phyloP scores from a whole-genome alignment of 768 basidiomycete species.

The Macrolepiota fuliginosa region DNA sequence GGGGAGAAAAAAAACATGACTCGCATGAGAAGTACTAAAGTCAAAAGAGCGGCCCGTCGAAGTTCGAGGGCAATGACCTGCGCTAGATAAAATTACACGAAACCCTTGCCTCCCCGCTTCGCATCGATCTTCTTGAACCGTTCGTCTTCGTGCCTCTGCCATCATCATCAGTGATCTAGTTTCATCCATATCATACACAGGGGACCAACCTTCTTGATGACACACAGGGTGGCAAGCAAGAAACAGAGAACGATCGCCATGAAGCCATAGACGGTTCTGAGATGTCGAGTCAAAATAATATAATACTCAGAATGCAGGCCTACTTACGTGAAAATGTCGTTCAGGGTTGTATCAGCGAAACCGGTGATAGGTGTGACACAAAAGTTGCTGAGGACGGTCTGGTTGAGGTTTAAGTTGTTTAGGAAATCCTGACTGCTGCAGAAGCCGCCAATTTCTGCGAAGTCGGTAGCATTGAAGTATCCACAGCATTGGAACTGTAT shows the following conservation, averaged over 20 bases:
- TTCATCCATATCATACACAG: not conserved
- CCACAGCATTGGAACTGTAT: constrained; percentile 82
- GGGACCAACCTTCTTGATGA: constrained; percentile 71
- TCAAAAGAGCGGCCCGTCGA: not conserved
- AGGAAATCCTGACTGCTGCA: constrained; percentile 48
- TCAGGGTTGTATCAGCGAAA: constrained; percentile 70
- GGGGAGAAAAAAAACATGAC: not conserved
- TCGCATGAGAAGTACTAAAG: constrained; percentile 1
- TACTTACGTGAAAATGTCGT: constrained; percentile 81
- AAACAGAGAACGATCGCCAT: constrained; percentile 76
- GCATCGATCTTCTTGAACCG: constrained; percentile 88
- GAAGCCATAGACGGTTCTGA: constrained; percentile 73
- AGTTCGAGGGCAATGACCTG: not conserved
- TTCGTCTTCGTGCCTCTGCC: constrained; percentile 72
- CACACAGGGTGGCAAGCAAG: constrained; percentile 78
- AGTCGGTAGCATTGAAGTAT: constrained; percentile 69
- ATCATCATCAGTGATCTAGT: not conserved
- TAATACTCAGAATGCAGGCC: not conserved
- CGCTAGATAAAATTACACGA: constrained; percentile 50
- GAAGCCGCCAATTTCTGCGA: constrained; percentile 55
- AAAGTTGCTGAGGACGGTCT: constrained; percentile 44
- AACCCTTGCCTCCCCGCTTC: constrained; percentile 84
- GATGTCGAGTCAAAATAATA: constrained; percentile 10
- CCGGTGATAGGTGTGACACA: constrained; percentile 72
- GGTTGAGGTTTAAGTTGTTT: constrained; percentile 37